Evolutionary conservation across 768 basidiomycete genomes (phyloP), one percentile per base, ranked within the genome.

Genomic region (Suillus hirtellus): DNA sequence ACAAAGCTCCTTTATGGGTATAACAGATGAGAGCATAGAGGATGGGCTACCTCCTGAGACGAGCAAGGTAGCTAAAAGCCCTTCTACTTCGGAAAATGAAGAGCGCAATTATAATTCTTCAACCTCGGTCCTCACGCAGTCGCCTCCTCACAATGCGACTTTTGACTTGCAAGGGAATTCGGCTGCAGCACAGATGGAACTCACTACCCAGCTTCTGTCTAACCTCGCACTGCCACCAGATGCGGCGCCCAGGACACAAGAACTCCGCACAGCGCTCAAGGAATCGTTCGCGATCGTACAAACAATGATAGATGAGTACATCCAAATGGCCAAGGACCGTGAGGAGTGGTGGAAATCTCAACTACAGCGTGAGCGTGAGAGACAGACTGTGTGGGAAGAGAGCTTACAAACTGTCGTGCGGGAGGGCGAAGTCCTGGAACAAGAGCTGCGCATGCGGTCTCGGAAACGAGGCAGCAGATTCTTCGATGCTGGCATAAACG

Each of bases 371-470:
- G 91, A 94, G 71, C 79, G 82, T 55, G 79, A 82, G 67, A 80
- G 87, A 31, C 86, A 88, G 70, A 78, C 71, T 12, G 79, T 95
- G 34, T 98, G 96, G 96, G 95, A 96, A 76, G 89, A 94, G 76
- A 96, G 92, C 73, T 75, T 98, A 70, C 86, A 89, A 61, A 85
- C 86, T 2, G 94, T 96, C 9, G 95, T 95, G 1, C 81, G 83
- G 62, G 93, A 96, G 73, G 94, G 95, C 17, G 93, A 93, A 70
- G 82, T 80, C 11, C 81, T 96, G 24, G 96, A 99, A 78, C 77
- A 78, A 63, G 93, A 96, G 75, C 80, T 99, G 62, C 81, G 86
- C 64, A 80, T 77, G 65, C 77, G 86, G 60, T 85, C 84, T 60
- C 72, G 85, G 68, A 84, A 77, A 74, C 79, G 87, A 59, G 85